Evolutionary conservation across 345 rosid species (phyloP), one percentile per base, ranked within the genome.

Genomic region (Camelina laxa): DNA sequence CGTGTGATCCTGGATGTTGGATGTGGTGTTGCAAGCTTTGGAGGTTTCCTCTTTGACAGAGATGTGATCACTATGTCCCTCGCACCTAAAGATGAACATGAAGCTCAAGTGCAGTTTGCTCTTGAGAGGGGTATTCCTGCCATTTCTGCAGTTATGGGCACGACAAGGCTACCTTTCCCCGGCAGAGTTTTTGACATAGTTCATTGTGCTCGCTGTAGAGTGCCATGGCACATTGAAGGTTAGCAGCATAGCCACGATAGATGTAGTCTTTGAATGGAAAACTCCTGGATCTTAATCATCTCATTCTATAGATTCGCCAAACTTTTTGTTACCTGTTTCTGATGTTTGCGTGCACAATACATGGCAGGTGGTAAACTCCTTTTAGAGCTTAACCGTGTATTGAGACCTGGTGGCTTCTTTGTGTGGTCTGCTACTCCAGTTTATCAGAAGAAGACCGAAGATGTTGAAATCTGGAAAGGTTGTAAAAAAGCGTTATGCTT

Each of bases 161-260:
- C 98, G 50, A 74, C 76, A 63, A 88, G 99, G 79, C 96, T 95
- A 82, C 98, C 99, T 45, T 95, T 84, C 82, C 99, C 99, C 14
- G 88, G 89, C 70, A 81, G 84, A 84, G 98, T 89, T 68, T 95
- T 92, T 58, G 99, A 95, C 85, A 72, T 80, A 48, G 92, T 95
- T 65, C 98, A 91, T 82, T 95, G 99, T 82, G 99, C 99, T 35
- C 92, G 97, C 31, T 95, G 99, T 78, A 89, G 99, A 73, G 99
- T 95, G 11, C 99, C 99, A 27, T 95, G 99, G 99, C 99, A 95
- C 78, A 89, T 90, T 65, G 99, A 95, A 88, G 99, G 99, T 92
- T 79, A 72, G 68, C 21, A 16, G 8, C 69, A 21, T 56, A 62
- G 51, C 66, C 53, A 10, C 44, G 11, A 35, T 19, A 4, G 44